A percentile compares a stretch with the other conserved stretches of the same genome.
Conservation (phyloP, 75 land plant species). For the Sequoia sempervirens region DNA sequence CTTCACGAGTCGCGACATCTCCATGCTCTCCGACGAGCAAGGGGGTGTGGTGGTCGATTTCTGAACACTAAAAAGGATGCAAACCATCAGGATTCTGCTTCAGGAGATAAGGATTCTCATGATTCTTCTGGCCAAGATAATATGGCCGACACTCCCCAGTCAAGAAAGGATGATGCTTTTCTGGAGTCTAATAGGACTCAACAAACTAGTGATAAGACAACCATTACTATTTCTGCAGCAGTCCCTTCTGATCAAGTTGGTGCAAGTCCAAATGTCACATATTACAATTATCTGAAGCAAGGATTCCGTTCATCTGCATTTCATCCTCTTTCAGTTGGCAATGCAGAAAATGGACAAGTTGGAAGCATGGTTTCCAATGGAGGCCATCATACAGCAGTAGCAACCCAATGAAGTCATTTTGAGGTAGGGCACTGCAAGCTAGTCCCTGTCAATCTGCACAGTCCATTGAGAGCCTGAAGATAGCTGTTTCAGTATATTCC, state of each 20-base stretch:
- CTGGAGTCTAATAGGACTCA: neutral
- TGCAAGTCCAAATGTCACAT: neutral
- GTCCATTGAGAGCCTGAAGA: neutral
- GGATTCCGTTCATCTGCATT: slow-evolving; percentile 9
- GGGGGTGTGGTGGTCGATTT: slow-evolving; percentile 84
- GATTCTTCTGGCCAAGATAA: slow-evolving; percentile 1
- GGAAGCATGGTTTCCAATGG: slow-evolving; percentile 8
- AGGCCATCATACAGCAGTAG: slow-evolving; percentile 13
- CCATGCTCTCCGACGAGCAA: slow-evolving; percentile 79
- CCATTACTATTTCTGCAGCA: neutral
- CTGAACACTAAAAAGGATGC: slow-evolving; percentile 54
- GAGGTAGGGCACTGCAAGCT: neutral
- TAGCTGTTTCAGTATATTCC: neutral
- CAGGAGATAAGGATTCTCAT: slow-evolving; percentile 25
- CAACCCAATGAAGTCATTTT: slow-evolving; percentile 2
- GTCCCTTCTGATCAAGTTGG: slow-evolving; percentile 3
- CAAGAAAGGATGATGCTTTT: neutral
- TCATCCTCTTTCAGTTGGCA: slow-evolving; percentile 11
- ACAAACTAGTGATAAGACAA: neutral
- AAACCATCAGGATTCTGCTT: slow-evolving; percentile 15
- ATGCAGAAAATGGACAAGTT: slow-evolving; percentile 6
- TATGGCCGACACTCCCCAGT: neutral
- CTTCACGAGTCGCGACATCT: slow-evolving; percentile 84
- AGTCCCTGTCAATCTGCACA: neutral
- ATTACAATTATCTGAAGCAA: slow-evolving; percentile 3